Evolutionary conservation across 1,284 basidiomycete genomes (phyloP).

Genomic region (Tilletia setariae): DNA sequence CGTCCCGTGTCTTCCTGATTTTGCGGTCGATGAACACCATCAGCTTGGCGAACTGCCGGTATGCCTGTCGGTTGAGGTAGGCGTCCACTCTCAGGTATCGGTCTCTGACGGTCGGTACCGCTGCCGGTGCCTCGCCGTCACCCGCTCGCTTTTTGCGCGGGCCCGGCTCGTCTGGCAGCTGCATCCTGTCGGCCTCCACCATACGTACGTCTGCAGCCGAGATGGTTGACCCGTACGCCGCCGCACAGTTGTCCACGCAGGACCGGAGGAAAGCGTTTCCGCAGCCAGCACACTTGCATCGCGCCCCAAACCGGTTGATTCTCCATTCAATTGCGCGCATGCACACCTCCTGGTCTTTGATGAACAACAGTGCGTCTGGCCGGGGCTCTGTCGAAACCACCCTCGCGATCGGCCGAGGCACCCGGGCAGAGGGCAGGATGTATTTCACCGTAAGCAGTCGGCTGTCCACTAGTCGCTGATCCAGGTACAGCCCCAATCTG

Average conservation of each 20-base stretch:
- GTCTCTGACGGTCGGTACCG: too few species aligned
- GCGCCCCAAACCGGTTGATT: background rate
- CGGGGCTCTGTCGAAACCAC: background rate
- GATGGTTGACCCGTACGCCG: background rate
- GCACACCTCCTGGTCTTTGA: background rate
- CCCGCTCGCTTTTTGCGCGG: background rate
- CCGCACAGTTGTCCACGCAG: background rate
- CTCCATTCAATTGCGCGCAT: background rate
- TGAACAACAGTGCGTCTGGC: background rate
- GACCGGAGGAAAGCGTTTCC: background rate
- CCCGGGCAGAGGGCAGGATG: background rate
- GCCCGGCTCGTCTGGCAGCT: background rate
- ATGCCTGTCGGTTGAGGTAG: background rate
- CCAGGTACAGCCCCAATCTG: background rate
- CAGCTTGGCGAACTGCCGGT: background rate
- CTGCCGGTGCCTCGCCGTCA: background rate
- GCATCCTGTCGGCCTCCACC: background rate
- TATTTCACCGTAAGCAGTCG: background rate
- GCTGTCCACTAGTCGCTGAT: background rate
- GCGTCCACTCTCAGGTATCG: background rate
- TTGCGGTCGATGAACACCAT: background rate
- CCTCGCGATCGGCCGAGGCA: background rate
- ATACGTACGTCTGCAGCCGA: background rate
- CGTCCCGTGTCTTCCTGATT: background rate
- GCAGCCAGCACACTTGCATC: background rate